phyloP scores from a whole-genome alignment of 2,329 filamentous ascomycete species.

The Stromatinia cepivora region DNA sequence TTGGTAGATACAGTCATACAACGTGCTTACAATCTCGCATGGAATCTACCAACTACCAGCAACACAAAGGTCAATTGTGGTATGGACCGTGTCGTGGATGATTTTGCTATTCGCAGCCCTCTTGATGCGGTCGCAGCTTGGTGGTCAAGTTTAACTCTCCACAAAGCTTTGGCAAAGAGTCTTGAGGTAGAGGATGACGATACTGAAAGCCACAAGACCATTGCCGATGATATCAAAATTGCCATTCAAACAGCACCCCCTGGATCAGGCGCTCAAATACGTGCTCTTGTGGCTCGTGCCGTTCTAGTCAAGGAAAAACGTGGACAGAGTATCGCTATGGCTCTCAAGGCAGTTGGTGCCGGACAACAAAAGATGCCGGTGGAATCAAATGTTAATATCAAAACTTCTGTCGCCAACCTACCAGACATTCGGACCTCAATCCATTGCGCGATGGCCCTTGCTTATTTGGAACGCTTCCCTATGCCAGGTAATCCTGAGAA shows the following conservation, averaged over 20 bases:
- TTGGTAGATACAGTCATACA: slow-evolving; percentile 76
- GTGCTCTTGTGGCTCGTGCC: slow-evolving; percentile 59
- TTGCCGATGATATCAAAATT: slow-evolving; percentile 58
- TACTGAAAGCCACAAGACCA: slow-evolving; percentile 44
- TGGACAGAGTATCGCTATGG: slow-evolving; percentile 56
- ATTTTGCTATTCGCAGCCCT: slow-evolving; percentile 79
- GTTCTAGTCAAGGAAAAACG: slow-evolving; percentile 56
- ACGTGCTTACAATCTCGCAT: slow-evolving; percentile 84
- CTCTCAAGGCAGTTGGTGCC: slow-evolving; percentile 54
- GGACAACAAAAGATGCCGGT: slow-evolving; percentile 32
- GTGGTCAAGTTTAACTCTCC: slow-evolving; percentile 77
- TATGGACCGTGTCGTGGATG: slow-evolving; percentile 82
- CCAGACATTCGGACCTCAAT: slow-evolving; percentile 58
- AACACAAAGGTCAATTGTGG: slow-evolving; percentile 66
- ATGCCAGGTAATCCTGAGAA: slow-evolving; percentile 46
- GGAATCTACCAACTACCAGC: slow-evolving; percentile 75
- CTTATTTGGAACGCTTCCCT: slow-evolving; percentile 54
- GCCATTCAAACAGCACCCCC: slow-evolving; percentile 75
- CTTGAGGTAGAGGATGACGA: slow-evolving; percentile 56
- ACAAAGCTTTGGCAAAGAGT: slow-evolving; percentile 64
- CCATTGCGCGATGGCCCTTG: slow-evolving; percentile 60
- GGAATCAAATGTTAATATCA: slow-evolving; percentile 49
- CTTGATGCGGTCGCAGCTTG: slow-evolving; percentile 89
- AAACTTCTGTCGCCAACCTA: slow-evolving; percentile 47
- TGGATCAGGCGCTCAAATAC: slow-evolving; percentile 68